Evolutionary conservation across 2,329 filamentous ascomycete species (phyloP).

Genomic region (Trichoderma pleuroti): DNA sequence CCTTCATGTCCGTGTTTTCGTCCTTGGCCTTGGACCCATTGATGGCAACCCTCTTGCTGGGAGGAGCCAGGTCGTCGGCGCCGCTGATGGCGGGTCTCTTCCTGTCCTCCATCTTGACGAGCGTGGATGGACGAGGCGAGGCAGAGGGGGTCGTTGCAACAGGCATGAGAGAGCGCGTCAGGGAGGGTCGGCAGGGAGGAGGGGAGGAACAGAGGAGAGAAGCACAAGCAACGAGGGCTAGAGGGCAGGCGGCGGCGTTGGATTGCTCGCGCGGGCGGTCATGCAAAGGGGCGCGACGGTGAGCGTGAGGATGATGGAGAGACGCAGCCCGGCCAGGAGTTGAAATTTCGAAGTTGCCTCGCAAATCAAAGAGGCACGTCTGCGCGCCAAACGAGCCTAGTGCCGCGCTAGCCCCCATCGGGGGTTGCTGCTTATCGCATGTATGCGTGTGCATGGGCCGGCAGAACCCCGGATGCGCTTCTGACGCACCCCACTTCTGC

Average conservation of each 20-base stretch:
- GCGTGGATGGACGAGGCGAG: conserved; percentile 71
- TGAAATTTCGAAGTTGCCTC: conserved; percentile 46
- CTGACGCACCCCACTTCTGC: conserved; percentile 15
- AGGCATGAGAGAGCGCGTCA: conserved; percentile 70
- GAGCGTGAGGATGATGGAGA: conserved; percentile 34
- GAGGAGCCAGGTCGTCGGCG: conserved; percentile 78
- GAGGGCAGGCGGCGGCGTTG: conserved; percentile 36
- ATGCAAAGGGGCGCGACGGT: conserved; percentile 34
- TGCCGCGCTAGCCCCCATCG: conserved; percentile 32
- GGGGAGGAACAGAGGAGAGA: conserved; percentile 25
- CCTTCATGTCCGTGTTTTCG: conserved; percentile 53
- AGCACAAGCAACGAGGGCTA: conserved; percentile 29
- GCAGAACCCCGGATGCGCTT: conserved; percentile 32
- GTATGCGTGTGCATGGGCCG: conserved; percentile 30
- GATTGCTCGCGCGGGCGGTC: conserved; percentile 33
- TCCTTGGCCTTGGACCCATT: conserved; percentile 67
- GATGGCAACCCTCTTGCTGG: conserved; percentile 85
- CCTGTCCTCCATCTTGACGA: conserved; percentile 98
- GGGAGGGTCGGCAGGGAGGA: conserved; percentile 37
- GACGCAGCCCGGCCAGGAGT: conserved; percentile 37
- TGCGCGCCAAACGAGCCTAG: conserved; percentile 37
- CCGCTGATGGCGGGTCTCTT: conserved; percentile 86
- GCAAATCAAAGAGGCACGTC: conserved; percentile 38
- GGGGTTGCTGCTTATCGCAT: conserved; percentile 32
- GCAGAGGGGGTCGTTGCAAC: conserved; percentile 71